phyloP scores from a whole-genome alignment of 139 green algal genomes.

The Pedinophyceae sp. region DNA sequence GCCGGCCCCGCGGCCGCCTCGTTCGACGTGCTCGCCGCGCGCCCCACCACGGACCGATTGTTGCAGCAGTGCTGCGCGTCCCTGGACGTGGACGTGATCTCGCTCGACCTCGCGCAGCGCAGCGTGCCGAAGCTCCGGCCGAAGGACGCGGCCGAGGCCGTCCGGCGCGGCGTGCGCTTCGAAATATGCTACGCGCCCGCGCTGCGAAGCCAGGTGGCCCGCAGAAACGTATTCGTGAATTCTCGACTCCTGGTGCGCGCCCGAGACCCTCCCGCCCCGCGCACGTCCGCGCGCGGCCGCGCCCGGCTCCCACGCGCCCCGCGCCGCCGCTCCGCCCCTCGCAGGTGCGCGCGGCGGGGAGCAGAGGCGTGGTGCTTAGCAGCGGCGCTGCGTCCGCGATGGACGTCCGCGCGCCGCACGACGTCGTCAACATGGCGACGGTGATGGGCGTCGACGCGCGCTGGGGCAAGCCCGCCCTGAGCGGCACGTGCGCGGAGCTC shows the following conservation, averaged over 20 bases:
- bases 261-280: no score
- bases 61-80: conserved; percentile 35
- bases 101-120: conserved; percentile 26
- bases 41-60: no score
- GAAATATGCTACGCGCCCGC: conserved; percentile 28
- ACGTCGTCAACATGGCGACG: conserved; percentile 34
- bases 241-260: conserved; percentile 25
- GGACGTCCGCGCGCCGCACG: conserved; percentile 38
- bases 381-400: conserved; percentile 29
- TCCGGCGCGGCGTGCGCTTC: conserved; percentile 38
- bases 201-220: conserved; percentile 17
- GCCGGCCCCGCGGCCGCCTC: no score
- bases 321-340: not conserved
- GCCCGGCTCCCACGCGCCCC: not conserved
- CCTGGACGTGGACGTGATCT: conserved; percentile 42
- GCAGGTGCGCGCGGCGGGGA: not conserved
- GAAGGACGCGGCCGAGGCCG: conserved; percentile 16
- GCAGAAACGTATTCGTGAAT: conserved; percentile 35
- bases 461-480: conserved; percentile 37
- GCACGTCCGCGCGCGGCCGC: conserved; percentile 6
- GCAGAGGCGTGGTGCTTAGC: conserved; percentile 25
- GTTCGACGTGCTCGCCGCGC: no score
- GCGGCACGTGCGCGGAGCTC: no score
- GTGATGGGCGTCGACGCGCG: conserved; percentile 32
- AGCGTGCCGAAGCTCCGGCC: conserved; percentile 24